Base-by-base conservation (phyloP, 805 yeast genomes). In the Wickerhamomyces canadensis region DNA sequence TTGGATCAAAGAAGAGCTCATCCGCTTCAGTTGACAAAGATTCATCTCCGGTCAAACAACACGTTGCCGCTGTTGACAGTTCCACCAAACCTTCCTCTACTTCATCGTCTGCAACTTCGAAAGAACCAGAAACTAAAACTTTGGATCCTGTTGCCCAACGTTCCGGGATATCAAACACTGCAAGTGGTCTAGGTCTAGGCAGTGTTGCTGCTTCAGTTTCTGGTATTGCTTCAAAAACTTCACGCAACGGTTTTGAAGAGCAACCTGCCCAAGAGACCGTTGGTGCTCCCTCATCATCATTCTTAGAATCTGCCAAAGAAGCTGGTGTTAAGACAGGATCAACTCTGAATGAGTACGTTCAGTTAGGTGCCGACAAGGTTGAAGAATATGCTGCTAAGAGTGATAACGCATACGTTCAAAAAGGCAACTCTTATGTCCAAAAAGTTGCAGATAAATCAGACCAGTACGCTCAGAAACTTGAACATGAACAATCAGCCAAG, bases 1-100 rank as follows among this genome's bases (percentile, higher is more conserved):
- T 51, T 37, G 49, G 40, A 13, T 36, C 32, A 4, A 36, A 48
- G 36, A 50, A 47, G 36, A 48, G 31, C 21, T 39, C 35, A n/a
- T 26, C 43, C 14, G 26, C 19, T 4, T 28, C 38, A n/a, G 17
- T 23, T 15, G 13, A 30, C 16, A 24, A 17, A 15, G 15, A 15
- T 13, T 29, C 32, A 11, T 23, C 32, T 9, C 15, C 9, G 25
- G 16, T 31, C 19, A 31, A 19, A 5, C 15, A 25, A n/a, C 27
- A 21, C n/a, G n/a, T n/a, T 21, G 23, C 23, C 23, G 10, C 27
- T 12, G 9, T 13, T 11, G 12, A 9, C 12, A n/a, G 27, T 25
- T 25, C 27, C 6, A 25, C 24, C 24, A 22, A 22, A n/a, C n/a
- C n/a, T n/a, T n/a, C n/a, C n/a, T n/a, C n/a, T n/a, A n/a, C n/a